phyloP scores from a whole-genome alignment of 2,329 filamentous ascomycete genomes.

The Corynespora cassiicola region DNA sequence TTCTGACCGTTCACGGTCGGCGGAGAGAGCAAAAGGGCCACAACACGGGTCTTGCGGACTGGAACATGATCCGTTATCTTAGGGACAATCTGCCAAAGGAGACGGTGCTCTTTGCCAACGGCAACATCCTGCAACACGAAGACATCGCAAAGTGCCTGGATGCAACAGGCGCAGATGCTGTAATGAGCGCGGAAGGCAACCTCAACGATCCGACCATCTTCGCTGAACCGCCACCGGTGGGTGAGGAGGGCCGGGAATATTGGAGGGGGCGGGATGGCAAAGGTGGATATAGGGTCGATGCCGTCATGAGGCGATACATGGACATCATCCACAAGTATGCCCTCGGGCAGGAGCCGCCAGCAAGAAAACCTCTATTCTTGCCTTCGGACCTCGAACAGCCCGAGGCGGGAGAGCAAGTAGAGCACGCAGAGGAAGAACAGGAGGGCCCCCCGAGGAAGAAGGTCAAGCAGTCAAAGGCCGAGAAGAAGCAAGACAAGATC shows the following conservation, averaged over 20 bases:
- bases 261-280: conserved; percentile 81
- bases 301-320: conserved; percentile 84
- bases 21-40: conserved; percentile 94
- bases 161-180: conserved; percentile 85
- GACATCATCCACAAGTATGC: conserved; percentile 87
- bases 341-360: conserved; percentile 69
- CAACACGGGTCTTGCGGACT: conserved; percentile 91
- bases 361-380: conserved; percentile 75
- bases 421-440: conserved; percentile 22
- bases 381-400: conserved; percentile 55
- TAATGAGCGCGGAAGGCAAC: conserved; percentile 97
- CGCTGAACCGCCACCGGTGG: conserved; percentile 67
- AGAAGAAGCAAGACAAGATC: conserved; percentile 57
- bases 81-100: conserved; percentile 83
- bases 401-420: conserved; percentile 40
- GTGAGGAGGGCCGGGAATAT: conserved; percentile 75
- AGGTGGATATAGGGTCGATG: conserved; percentile 88
- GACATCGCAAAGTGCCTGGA: conserved; percentile 81
- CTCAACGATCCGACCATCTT: conserved; percentile 92
- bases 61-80: conserved; percentile 82
- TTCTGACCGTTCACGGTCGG: conserved; percentile 90
- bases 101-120: conserved; percentile 95
- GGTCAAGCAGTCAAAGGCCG: conserved; percentile 47
- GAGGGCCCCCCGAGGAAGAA: conserved; percentile 45
- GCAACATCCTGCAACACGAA: conserved; percentile 82